These are phyloP conservation scores for Vachellia pachyceras DNA, from an alignment of 306 rosid genomes.

Conservation along the genomic window DNA sequence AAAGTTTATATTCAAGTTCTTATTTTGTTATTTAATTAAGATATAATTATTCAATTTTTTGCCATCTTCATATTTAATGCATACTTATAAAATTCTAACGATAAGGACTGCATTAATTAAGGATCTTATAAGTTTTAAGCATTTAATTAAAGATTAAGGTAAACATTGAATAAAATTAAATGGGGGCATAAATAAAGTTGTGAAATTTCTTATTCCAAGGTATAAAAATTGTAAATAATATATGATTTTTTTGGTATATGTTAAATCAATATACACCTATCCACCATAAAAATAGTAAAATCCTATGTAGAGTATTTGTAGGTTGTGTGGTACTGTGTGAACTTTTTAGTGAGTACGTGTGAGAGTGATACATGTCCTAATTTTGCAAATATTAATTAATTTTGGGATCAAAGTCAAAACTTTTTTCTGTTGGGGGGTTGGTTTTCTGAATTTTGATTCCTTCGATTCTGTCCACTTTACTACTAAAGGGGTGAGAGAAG, in stretches of 20 bases:
- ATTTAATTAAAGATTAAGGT: too few species aligned
- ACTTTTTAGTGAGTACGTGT: not conserved
- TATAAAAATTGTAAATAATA: too few species aligned
- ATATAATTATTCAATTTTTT: too few species aligned
- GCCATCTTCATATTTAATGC: too few species aligned
- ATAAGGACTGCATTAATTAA: not conserved
- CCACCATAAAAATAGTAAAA: too few species aligned
- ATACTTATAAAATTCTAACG: too few species aligned
- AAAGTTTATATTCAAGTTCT: not conserved
- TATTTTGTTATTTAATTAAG: too few species aligned
- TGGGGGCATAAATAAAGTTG: not conserved
- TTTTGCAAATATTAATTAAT: not conserved
- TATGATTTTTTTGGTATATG: too few species aligned
- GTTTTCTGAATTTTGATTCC: not conserved
- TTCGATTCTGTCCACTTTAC: slow-evolving; percentile 14
- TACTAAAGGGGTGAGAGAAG: not conserved
- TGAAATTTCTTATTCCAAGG: not conserved
- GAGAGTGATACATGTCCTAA: not conserved
- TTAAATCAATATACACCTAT: too few species aligned
- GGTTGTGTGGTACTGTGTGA: not conserved
- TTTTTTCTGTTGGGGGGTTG: too few species aligned
- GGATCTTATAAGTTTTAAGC: too few species aligned
- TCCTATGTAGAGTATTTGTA: not conserved
- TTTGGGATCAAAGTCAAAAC: not conserved
- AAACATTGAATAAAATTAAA: too few species aligned